Percentiles rank a stretch among this genome's conserved stretches.
These are phyloP conservation scores for Stachybotrys chlorohalonatus DNA, from an alignment of 2,329 filamentous ascomycete genomes.

Conservation along the genomic window DNA sequence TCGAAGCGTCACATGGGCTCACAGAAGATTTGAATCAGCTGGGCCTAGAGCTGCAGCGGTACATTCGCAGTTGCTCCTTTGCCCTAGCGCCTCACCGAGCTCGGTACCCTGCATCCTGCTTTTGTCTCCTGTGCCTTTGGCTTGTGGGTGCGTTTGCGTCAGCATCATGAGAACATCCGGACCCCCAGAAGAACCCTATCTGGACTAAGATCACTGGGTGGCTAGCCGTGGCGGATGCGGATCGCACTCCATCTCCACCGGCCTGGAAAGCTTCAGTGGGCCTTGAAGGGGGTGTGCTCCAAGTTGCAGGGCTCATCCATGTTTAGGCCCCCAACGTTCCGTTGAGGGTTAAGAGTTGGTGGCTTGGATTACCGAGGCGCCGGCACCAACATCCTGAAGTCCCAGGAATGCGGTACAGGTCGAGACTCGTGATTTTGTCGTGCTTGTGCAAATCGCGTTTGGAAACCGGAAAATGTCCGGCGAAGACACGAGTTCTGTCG, in stretches of 20 bases:
- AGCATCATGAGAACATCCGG: too few relatives aligned
- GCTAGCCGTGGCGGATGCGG: too few relatives aligned
- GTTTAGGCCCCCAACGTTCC: neutral
- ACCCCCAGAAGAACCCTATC: too few relatives aligned
- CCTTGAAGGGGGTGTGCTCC: neutral
- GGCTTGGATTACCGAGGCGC: neutral
- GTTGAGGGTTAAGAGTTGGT: neutral
- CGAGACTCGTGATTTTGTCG: neutral
- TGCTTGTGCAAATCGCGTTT: too few relatives aligned
- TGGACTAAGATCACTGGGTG: too few relatives aligned
- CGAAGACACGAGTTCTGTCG: too few relatives aligned
- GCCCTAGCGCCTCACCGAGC: neutral
- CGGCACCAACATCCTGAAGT: neutral
- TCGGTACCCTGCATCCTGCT: neutral
- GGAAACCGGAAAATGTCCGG: too few relatives aligned
- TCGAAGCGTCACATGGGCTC: neutral
- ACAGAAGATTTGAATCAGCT: neutral
- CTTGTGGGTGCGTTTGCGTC: too few relatives aligned
- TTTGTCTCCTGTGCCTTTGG: too few relatives aligned
- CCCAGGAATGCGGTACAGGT: neutral
- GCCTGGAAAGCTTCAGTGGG: neutral
- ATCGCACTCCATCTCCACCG: neutral
- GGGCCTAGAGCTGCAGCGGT: neutral
- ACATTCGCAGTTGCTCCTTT: neutral
- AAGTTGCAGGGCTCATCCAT: neutral